A percentile compares a stretch with the other conserved stretches of the same genome.
phyloP scores from a whole-genome alignment of 257 asterid genomes.

The Penstemon eatonii region DNA sequence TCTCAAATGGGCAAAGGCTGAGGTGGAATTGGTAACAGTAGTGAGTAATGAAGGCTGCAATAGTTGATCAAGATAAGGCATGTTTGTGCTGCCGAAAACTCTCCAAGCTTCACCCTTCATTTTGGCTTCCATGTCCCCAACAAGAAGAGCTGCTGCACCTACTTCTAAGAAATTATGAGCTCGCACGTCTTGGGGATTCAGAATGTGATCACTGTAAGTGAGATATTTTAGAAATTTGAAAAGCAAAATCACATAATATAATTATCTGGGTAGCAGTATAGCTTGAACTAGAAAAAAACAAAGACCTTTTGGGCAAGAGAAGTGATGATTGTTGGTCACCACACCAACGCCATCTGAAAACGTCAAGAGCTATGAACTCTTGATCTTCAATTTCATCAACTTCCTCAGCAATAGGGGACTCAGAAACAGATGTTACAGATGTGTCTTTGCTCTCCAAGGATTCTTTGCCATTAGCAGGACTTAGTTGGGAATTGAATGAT shows the following conservation, averaged over 20 bases:
- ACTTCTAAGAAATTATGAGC: conserved; percentile 88
- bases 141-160: conserved; percentile 99
- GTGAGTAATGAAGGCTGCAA: conserved; percentile 95
- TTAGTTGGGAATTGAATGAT: conserved; percentile 87
- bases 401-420: conserved; percentile 77
- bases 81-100: conserved; percentile 77
- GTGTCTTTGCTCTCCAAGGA: conserved; percentile 79
- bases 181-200: conserved; percentile 68
- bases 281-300: conserved; percentile 34
- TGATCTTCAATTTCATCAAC: conserved; percentile 69
- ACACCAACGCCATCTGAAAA: conserved; percentile 96
- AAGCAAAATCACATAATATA: conserved; percentile 17
- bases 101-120: conserved; percentile 93
- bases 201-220: conserved; percentile 72
- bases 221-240: conserved; percentile 32
- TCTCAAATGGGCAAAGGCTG: conserved; percentile 92
- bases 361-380: conserved; percentile 79
- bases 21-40: conserved; percentile 89
- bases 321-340: conserved; percentile 77
- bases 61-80: conserved; percentile 95
- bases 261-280: conserved; percentile 25
- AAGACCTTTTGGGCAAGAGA: conserved; percentile 78
- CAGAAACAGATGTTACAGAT: conserved; percentile 67
- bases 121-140: conserved; percentile 96
- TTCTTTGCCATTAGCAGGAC: conserved; percentile 79